A percentile compares a stretch with the other conserved stretches of the same genome.
Conservation (phyloP, 495 filamentous ascomycete species). For the Penicillium canariense region DNA sequence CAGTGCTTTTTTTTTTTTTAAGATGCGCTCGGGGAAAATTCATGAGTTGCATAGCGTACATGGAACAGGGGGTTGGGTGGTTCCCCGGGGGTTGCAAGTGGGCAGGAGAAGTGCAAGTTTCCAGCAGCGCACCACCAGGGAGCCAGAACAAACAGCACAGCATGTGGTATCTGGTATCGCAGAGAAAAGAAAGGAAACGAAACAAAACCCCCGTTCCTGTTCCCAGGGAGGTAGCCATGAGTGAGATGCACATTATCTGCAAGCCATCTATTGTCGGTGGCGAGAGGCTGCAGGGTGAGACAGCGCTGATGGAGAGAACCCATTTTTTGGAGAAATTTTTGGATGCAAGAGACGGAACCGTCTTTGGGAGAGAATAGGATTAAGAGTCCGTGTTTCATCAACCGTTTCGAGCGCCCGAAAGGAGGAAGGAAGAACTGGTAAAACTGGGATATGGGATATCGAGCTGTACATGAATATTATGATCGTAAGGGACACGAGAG, state of each 20-base stretch:
- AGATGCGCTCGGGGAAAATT: not conserved
- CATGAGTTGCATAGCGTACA: slow-evolving; percentile 26
- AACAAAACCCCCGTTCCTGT: slow-evolving; percentile 10
- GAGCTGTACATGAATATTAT: slow-evolving; percentile 47
- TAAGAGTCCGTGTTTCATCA: slow-evolving; percentile 14
- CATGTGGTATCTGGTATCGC: slow-evolving; percentile 40
- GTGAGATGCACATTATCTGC: slow-evolving; percentile 15
- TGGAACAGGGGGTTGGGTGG: slow-evolving; percentile 11
- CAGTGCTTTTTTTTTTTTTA: slow-evolving; percentile 10
- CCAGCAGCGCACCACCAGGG: not conserved
- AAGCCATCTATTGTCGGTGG: slow-evolving; percentile 2
- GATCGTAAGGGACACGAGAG: slow-evolving; percentile 21
- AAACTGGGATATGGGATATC: slow-evolving; percentile 20
- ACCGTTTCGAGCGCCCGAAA: slow-evolving; percentile 17
- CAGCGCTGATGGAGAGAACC: slow-evolving; percentile 7
- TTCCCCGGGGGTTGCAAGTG: not conserved
- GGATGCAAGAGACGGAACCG: not conserved
- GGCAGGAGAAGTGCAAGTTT: not conserved
- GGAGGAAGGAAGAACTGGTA: slow-evolving; percentile 8
- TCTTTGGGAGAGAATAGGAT: not conserved
- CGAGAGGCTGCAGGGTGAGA: not conserved
- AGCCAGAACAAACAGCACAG: slow-evolving; percentile 12
- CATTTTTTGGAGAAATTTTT: slow-evolving; percentile 9
- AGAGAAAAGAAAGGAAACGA: slow-evolving; percentile 17
- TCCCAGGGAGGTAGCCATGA: slow-evolving; percentile 15